Evolutionary conservation across 805 yeast species (phyloP).

Genomic region (Alloascoidea africana): DNA sequence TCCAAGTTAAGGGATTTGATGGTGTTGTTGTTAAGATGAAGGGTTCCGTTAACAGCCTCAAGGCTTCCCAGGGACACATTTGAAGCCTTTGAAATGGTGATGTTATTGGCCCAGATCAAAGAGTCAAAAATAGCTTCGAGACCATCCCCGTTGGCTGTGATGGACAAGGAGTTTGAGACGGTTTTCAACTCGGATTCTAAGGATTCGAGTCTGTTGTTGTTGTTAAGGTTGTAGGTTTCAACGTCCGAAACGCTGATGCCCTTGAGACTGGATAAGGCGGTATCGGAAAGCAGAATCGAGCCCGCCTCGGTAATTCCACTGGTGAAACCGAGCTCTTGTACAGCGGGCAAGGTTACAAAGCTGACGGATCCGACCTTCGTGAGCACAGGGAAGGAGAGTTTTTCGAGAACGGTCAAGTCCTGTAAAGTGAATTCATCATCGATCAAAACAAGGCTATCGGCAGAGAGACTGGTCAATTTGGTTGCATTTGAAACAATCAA

Average conservation of each 20-base stretch:
- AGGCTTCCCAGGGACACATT: constrained; percentile 59
- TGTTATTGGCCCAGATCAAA: constrained; percentile 76
- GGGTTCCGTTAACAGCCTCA: constrained; percentile 61
- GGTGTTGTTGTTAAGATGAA: constrained; percentile 66
- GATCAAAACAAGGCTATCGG: constrained; percentile 65
- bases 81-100: constrained; percentile 69
- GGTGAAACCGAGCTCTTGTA: constrained; percentile 51
- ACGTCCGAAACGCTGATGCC: constrained; percentile 23
- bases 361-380: constrained; percentile 68
- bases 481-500: constrained; percentile 54
- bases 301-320: constrained; percentile 61
- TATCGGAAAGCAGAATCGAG: constrained; percentile 33
- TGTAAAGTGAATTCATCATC: constrained; percentile 52
- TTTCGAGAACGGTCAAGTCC: constrained; percentile 47
- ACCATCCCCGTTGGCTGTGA: constrained; percentile 74
- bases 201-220: constrained; percentile 66
- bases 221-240: constrained; percentile 52
- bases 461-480: constrained; percentile 46
- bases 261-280: constrained; percentile 21
- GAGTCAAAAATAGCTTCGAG: constrained; percentile 38
- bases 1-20: constrained; percentile 24
- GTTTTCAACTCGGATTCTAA: constrained; percentile 58
- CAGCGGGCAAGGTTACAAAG: constrained; percentile 79
- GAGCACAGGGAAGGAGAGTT: constrained; percentile 64
- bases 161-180: constrained; percentile 60